Percentiles rank a stretch among this genome's conserved stretches.
Evolutionary conservation across 768 basidiomycete genomes (phyloP).

Genomic region (Leccinellum rugosiceps): DNA sequence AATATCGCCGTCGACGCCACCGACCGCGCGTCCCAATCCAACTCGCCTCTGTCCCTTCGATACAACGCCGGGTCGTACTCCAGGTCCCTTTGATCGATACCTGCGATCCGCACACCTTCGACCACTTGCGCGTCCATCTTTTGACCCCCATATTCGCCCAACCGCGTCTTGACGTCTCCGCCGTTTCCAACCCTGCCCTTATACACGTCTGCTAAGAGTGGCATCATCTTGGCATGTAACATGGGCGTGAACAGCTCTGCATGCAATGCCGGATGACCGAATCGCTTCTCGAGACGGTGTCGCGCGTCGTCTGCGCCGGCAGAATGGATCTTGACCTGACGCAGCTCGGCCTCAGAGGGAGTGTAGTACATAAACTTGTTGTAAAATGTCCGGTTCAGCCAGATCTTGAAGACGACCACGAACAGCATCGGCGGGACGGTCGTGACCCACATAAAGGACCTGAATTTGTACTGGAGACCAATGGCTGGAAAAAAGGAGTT

Average conservation of each 20-base stretch:
- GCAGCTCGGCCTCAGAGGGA: constrained; percentile 79
- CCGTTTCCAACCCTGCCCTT: constrained; percentile 64
- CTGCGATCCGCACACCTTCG: constrained; percentile 80
- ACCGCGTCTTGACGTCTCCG: constrained; percentile 41
- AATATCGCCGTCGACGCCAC: constrained; percentile 59
- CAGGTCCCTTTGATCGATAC: constrained; percentile 73
- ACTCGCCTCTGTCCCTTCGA: constrained; percentile 75
- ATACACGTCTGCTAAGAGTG: constrained; percentile 71
- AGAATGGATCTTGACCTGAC: constrained; percentile 70
- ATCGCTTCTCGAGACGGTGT: constrained; percentile 82
- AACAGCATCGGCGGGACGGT: constrained; percentile 86
- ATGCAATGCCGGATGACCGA: constrained; percentile 92
- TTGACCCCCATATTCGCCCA: constrained; percentile 78
- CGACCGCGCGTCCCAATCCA: constrained; percentile 85
- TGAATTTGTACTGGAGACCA: constrained; percentile 75
- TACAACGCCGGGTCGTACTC: constrained; percentile 82
- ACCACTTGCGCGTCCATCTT: constrained; percentile 71
- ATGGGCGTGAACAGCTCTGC: constrained; percentile 84
- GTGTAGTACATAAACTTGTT: constrained; percentile 75
- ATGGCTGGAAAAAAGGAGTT: constrained; percentile 51
- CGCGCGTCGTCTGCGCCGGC: constrained; percentile 69
- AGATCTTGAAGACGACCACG: constrained; percentile 79
- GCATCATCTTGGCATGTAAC: constrained; percentile 85
- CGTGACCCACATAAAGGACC: constrained; percentile 73
- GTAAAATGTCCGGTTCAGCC: constrained; percentile 67